Evolutionary conservation across 139 green algal species (phyloP).

Genomic region (Mesotaenium endlicherianum): DNA sequence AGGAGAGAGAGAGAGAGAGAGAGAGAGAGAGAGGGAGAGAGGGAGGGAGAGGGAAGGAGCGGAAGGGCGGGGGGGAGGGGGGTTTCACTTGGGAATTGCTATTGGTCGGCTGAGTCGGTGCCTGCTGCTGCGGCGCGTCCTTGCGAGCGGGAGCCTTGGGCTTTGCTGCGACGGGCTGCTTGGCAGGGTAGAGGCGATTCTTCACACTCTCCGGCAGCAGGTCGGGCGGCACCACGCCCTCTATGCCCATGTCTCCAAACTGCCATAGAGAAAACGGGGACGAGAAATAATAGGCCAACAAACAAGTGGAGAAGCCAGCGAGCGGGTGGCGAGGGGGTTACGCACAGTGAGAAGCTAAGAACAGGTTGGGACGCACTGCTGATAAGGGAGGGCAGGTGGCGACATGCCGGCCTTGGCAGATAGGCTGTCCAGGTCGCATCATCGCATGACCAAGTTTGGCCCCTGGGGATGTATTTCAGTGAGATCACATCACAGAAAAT

Average conservation of each 20-base stretch:
- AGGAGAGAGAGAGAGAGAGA: background rate
- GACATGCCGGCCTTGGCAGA: background rate
- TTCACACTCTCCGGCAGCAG: conserved; percentile 3
- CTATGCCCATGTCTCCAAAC: conserved; percentile 25
- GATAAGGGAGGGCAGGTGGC: background rate
- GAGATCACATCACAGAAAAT: no score
- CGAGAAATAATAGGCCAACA: background rate
- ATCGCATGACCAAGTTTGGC: background rate
- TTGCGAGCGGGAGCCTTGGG: background rate
- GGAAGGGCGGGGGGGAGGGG: background rate
- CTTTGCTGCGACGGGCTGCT: background rate
- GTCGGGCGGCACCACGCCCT: conserved; percentile 28
- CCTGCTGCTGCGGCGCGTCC: background rate
- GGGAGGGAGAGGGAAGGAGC: background rate
- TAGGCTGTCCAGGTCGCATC: background rate
- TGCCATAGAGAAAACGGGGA: background rate
- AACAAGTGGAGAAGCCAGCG: background rate
- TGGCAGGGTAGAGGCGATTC: background rate
- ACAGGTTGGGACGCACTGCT: background rate
- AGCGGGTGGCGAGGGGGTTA: background rate
- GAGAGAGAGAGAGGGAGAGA: conserved; percentile 19
- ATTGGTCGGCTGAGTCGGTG: background rate
- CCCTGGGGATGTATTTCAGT: no score
- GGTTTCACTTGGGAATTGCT: background rate
- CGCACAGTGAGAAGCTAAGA: background rate